Evolutionary conservation across 805 yeast genomes (phyloP), one percentile per base, ranked within the genome.

Genomic region (Kodamaea kaohsiungensis): DNA sequence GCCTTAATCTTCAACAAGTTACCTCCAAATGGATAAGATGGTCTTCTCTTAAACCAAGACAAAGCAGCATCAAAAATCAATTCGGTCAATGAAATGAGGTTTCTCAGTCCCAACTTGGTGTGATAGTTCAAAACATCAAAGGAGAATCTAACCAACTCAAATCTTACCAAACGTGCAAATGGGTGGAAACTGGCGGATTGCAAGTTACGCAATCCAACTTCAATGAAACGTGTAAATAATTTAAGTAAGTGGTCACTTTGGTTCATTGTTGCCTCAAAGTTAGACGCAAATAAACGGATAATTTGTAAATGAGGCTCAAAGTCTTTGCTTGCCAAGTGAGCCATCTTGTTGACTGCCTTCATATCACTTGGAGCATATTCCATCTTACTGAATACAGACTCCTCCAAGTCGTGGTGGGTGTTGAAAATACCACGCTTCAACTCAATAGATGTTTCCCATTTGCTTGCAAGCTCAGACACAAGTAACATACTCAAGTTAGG

Each of bases 361-460:
- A 84, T 86, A 69, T 88, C 86, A 46, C 96, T 85, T 9, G 99
- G 98, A 1, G 91, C 73, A 62, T 95, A 95, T 58, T 89, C 95
- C 99, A 95, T 95, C 50, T 77, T 79, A 58, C 82, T 72, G 67
- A 77, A 86, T 53, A 86, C 89, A 19, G 93, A 86, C 53, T 78
- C 73, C 0, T 61, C 63, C 6, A 83, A 66, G 66, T 91, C 96
- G 58, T 72, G 71, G 5, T 69, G 61, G 3, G 73, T 76, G 6
- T 86, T 81, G 67, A 82, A 92, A 9, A 93, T 67, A 2, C 98
- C 98, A 42, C 72, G 72, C 25, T 73, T 72, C 30, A 77, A 71
- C 37, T 80, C 77, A 45, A 91, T 81, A 1, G 93, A 80, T 39
- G 72, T 70, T 67, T 86, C 89, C 88, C 96, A 89, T 53, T 80